Base-by-base conservation (phyloP, 306 rosid species). In the Casuarina cunninghamiana region DNA sequence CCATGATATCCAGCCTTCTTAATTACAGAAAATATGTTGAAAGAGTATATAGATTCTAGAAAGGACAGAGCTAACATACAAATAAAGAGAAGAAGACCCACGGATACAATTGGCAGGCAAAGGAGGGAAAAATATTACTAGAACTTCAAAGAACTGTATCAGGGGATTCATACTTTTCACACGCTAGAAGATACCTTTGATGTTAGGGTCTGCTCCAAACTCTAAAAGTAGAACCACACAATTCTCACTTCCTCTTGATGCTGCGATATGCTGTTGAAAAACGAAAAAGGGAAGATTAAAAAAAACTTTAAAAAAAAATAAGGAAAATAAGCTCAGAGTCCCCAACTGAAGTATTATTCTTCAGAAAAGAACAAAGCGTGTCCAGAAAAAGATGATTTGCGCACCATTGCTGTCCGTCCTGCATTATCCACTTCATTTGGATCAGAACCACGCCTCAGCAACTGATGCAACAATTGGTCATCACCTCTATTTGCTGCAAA, bases 341-440 rank as follows among this genome's bases (percentile, higher is more conserved):
- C 60, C 48, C 70, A 62, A 67, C 15, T 45, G 44, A 75, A 75
- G 69, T 50, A 66, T 38, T 17, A 7, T 55, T 10, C 21, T 5
- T 42, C 7, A n/a, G 42, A 53, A 11, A 51, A 79, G 57, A 80
- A 66, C 41, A 51, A 61, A 63, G 41, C 5, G 11, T 17, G 21
- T 41, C 37, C 45, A 39, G 60, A 38, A 61, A 42, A 35, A 75
- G 13, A 58, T 51, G 13, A 78, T 75, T n/a, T 46, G 71, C 82
- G 50, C 61, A 91, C 97, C 94, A 91, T 61, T 37, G 97, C 88
- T 3, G 93, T 87, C 79, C 72, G 74, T 84, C 90, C 94, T 54
- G 72, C 72, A 19, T 11, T 74, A 45, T 88, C 94, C 15, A n/a
- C 61, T 82, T 88, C 97, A 72, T 90, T 88, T 76, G 94, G 94